Percentiles rank a stretch among this genome's conserved stretches.
Evolutionary conservation across 805 yeast species (phyloP).

Genomic region (Brettanomyces anomalus): DNA sequence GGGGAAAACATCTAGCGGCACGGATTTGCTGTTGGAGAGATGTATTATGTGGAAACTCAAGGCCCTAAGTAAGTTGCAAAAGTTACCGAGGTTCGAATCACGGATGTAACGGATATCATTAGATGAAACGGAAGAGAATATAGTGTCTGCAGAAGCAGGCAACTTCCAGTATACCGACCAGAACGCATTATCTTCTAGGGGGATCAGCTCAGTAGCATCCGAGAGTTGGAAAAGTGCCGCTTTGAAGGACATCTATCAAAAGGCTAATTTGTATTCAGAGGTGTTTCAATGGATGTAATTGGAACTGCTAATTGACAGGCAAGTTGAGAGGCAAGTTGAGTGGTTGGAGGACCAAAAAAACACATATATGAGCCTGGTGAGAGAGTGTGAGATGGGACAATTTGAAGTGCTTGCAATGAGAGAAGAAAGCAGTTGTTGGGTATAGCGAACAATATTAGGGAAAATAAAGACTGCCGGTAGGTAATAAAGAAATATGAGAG

Average conservation of each 20-base stretch:
- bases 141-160: conserved; percentile 46
- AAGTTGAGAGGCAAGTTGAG: no score
- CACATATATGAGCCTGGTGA: background rate
- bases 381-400: no score
- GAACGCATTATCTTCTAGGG: conserved; percentile 26
- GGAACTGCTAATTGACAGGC: no score
- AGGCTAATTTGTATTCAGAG: no score
- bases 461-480: no score
- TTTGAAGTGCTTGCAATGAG: no score
- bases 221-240: conserved; percentile 53
- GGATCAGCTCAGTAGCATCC: conserved; percentile 30
- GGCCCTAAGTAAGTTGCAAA: conserved; percentile 41
- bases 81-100: conserved; percentile 48
- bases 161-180: conserved; percentile 39
- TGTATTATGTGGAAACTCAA: conserved; percentile 26
- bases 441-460: no score
- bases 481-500: no score
- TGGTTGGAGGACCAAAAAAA: background rate
- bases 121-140: conserved; percentile 47
- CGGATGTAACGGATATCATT: conserved; percentile 52
- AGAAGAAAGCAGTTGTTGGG: no score
- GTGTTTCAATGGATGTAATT: background rate
- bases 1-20: conserved; percentile 18
- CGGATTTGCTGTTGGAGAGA: conserved; percentile 17
- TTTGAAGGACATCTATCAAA: conserved; percentile 28